Conservation (phyloP, 441 rosid genomes). For the Eutrema salsugineum region DNA sequence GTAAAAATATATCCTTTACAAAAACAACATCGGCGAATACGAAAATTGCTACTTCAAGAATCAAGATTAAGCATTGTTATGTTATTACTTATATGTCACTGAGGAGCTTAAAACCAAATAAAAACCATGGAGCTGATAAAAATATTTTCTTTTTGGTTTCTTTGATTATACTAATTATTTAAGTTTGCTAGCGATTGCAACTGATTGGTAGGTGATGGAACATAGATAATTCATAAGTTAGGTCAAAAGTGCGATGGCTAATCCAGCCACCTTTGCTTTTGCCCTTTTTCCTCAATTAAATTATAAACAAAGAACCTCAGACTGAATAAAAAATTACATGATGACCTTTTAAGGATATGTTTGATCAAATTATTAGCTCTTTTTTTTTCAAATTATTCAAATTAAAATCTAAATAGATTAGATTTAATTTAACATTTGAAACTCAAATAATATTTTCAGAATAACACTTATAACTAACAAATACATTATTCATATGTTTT, state of each 20-base stretch:
- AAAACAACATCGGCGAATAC: not conserved
- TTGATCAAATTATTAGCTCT: not conserved
- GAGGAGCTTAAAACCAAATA: not conserved
- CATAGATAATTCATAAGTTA: not conserved
- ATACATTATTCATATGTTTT: too few species aligned
- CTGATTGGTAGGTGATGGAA: not conserved
- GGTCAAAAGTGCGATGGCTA: not conserved
- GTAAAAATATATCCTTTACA: too few species aligned
- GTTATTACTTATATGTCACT: not conserved
- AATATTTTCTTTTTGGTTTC: not conserved
- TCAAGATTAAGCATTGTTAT: not conserved
- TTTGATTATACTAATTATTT: not conserved
- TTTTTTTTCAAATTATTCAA: not conserved
- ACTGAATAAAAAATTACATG: too few species aligned
- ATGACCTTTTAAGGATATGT: not conserved
- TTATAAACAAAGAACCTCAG: not conserved
- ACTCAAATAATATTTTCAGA: too few species aligned
- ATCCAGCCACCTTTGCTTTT: not conserved
- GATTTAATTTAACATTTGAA: too few species aligned
- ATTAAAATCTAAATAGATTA: too few species aligned
- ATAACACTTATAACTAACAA: too few species aligned
- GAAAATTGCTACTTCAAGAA: not conserved
- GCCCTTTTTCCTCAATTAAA: not conserved
- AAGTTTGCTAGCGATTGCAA: not conserved
- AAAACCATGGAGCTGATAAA: too few species aligned